phyloP scores from a whole-genome alignment of 192 early-diverging fungal genomes.

The Phycomyces blakesleeanus region DNA sequence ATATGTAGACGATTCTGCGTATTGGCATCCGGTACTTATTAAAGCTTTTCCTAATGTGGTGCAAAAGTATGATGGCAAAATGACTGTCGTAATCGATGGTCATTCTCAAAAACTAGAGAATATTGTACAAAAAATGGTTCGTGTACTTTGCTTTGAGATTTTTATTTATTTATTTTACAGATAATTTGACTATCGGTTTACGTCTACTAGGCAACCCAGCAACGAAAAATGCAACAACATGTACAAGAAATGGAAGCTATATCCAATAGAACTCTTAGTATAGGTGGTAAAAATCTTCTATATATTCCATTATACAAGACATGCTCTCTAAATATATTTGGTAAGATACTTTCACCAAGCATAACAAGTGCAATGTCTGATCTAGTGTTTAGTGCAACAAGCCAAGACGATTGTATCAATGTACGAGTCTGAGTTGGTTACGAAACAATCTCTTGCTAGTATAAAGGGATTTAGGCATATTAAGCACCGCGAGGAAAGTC shows the following conservation, averaged over 20 bases:
- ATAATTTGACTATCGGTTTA: neutral
- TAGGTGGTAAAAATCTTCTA: slow-evolving; percentile 2
- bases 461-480: slow-evolving; percentile 9
- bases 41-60: slow-evolving; percentile 18
- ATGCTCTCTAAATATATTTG: slow-evolving; percentile 20
- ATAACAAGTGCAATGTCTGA: neutral
- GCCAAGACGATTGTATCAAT: slow-evolving; percentile 8
- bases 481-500: slow-evolving; percentile 20
- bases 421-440: slow-evolving; percentile 21
- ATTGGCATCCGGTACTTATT: slow-evolving; percentile 29
- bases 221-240: slow-evolving; percentile 25
- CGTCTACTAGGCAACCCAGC: slow-evolving; percentile 13
- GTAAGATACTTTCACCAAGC: slow-evolving; percentile 4
- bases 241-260: slow-evolving; percentile 9
- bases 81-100: slow-evolving; percentile 7
- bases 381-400: neutral
- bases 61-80: slow-evolving; percentile 21
- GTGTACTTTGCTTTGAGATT: neutral
- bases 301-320: slow-evolving; percentile 21
- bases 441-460: slow-evolving; percentile 13
- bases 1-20: slow-evolving; percentile 26
- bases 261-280: neutral
- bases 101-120: slow-evolving; percentile 5
- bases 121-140: slow-evolving; percentile 17
- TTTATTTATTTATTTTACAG: no score